phyloP scores from a whole-genome alignment of 306 rosid genomes.

The Quercus agrifolia region DNA sequence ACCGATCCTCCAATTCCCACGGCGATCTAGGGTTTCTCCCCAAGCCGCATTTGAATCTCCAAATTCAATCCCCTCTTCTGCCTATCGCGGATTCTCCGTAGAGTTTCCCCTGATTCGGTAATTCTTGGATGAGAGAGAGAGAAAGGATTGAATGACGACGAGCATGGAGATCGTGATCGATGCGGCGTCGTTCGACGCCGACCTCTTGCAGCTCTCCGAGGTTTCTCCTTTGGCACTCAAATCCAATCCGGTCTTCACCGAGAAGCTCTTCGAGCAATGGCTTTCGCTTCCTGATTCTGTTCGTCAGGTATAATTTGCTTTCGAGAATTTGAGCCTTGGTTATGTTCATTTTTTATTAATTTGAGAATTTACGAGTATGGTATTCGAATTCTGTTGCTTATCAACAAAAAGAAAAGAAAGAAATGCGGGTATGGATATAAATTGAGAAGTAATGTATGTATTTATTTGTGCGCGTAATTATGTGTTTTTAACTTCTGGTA shows the following conservation, averaged over 20 bases:
- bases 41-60: constrained; percentile 9
- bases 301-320: constrained; percentile 62
- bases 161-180: constrained; percentile 78
- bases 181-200: constrained; percentile 82
- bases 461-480: neutral
- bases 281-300: constrained; percentile 82
- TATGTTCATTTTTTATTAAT: no score
- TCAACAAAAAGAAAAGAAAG: neutral
- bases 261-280: constrained; percentile 91
- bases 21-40: constrained; percentile 49
- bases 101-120: constrained; percentile 25
- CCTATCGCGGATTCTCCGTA: constrained; percentile 13
- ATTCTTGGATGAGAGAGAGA: constrained; percentile 39
- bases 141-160: constrained; percentile 31
- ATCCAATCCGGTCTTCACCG: constrained; percentile 62
- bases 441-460: neutral
- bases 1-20: neutral
- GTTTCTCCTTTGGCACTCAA: constrained; percentile 76
- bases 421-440: neutral
- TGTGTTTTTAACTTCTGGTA: neutral
- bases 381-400: no score
- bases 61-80: constrained; percentile 13
- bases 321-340: neutral
- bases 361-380: no score
- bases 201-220: constrained; percentile 83